Conservation (phyloP, 163 green algal species). For the Prototheca stagnorum region DNA sequence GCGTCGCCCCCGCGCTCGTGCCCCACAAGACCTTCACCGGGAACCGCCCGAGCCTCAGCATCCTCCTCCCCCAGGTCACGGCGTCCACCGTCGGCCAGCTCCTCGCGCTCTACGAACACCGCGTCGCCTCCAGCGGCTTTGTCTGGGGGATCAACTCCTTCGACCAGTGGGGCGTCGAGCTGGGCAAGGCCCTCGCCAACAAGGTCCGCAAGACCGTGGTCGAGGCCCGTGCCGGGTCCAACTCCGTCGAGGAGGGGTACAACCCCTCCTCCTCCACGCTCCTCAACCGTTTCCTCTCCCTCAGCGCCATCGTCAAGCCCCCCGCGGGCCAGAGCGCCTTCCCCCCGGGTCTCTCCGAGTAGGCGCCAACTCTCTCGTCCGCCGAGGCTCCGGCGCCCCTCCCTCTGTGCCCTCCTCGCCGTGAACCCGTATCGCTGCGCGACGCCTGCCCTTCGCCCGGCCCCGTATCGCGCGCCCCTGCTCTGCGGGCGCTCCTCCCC, state of each 20-base stretch:
- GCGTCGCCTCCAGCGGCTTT: conserved; percentile 85
- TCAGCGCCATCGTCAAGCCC: too few relatives aligned
- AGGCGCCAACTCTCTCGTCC: too few relatives aligned
- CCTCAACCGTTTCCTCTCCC: conserved; percentile 75
- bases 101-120: conserved; percentile 89
- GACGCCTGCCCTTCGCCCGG: too few relatives aligned
- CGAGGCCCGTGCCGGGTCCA: conserved; percentile 21
- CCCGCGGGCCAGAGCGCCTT: too few relatives aligned
- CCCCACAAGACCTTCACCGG: conserved; percentile 78
- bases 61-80: conserved; percentile 80
- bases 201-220: conserved; percentile 56
- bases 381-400: too few relatives aligned
- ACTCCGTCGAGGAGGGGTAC: conserved; percentile 66
- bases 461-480: too few relatives aligned
- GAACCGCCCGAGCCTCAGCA: conserved; percentile 80
- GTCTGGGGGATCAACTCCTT: conserved; percentile 98
- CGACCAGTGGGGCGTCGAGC: conserved; percentile 99
- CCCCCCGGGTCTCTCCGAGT: too few relatives aligned
- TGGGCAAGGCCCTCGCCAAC: conserved; percentile 79
- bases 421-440: too few relatives aligned
- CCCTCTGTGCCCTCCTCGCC: too few relatives aligned
- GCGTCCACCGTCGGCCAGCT: conserved; percentile 91
- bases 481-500: too few relatives aligned
- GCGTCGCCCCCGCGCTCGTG: conserved; percentile 79
- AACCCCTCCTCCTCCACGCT: conserved; percentile 79